phyloP scores from a whole-genome alignment of 345 rosid species.

The Zanthoxylum bungeanum region DNA sequence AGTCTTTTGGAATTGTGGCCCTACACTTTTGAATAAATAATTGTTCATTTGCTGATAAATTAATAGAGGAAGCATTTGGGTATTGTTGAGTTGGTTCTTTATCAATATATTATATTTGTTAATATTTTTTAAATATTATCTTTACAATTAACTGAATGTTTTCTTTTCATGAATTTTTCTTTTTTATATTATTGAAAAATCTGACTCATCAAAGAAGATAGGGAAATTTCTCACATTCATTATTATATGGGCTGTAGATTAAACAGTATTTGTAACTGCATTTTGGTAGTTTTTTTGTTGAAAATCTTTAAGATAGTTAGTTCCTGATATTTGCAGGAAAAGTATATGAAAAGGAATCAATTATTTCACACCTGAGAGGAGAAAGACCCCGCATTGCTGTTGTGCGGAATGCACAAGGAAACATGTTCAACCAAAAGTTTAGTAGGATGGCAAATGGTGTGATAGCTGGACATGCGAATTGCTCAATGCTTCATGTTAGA shows the following conservation, averaged over 20 bases:
- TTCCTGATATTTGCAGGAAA: constrained; percentile 40
- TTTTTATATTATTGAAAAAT: neutral
- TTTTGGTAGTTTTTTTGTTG: constrained; percentile 4
- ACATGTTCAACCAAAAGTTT: constrained; percentile 23
- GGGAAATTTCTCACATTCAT: neutral
- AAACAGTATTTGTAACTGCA: neutral
- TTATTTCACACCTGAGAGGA: constrained; percentile 20
- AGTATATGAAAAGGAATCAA: constrained; percentile 27
- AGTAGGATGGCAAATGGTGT: constrained; percentile 25
- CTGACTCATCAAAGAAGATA: neutral
- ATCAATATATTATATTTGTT: neutral
- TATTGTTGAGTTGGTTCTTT: neutral
- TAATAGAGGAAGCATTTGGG: neutral
- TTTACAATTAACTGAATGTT: neutral
- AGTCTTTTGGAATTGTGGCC: neutral
- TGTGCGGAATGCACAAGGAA: constrained; percentile 27
- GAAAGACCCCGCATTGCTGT: constrained; percentile 22
- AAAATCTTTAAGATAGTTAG: neutral
- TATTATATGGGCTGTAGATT: neutral
- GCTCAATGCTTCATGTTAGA: constrained; percentile 15
- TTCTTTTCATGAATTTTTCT: neutral
- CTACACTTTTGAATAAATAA: neutral
- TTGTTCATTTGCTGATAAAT: neutral
- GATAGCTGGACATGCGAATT: constrained; percentile 22
- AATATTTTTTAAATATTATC: too few relatives aligned